These are phyloP conservation scores for Gaeumannomyces sp. DNA, from an alignment of 2,329 filamentous ascomycete species.

Conservation along the genomic window DNA sequence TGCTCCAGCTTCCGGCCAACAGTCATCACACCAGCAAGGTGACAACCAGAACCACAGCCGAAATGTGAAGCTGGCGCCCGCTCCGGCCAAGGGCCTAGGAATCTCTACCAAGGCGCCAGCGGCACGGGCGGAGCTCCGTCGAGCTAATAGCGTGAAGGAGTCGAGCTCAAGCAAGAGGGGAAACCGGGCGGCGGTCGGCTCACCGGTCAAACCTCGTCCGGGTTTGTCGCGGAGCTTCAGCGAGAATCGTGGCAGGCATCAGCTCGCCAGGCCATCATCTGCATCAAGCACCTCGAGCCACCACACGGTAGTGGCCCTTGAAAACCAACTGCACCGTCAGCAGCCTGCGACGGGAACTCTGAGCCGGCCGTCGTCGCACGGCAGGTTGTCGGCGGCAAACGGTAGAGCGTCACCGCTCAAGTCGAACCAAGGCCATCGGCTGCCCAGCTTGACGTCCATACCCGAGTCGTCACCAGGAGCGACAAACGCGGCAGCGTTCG, in stretches of 20 bases:
- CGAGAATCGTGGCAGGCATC: slow-evolving; percentile 44
- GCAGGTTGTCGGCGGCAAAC: slow-evolving; percentile 29
- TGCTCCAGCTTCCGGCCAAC: slow-evolving; percentile 12
- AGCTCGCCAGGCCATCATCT: slow-evolving; percentile 29
- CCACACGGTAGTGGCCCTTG: neutral
- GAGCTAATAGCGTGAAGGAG: slow-evolving; percentile 40
- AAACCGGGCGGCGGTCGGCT: slow-evolving; percentile 15
- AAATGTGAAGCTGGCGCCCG: neutral
- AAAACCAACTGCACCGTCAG: slow-evolving; percentile 2
- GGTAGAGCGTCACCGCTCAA: slow-evolving; percentile 50
- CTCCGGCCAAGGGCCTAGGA: slow-evolving; percentile 18
- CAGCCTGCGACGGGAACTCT: slow-evolving; percentile 13
- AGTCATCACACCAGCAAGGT: neutral
- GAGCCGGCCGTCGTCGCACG: slow-evolving; percentile 29
- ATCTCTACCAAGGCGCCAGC: slow-evolving; percentile 20
- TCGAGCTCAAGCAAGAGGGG: slow-evolving; percentile 47
- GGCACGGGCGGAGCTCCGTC: slow-evolving; percentile 33
- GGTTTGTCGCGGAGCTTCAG: slow-evolving; percentile 49
- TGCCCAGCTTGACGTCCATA: slow-evolving; percentile 50
- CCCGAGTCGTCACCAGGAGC: slow-evolving; percentile 37
- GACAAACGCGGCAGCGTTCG: slow-evolving; percentile 10
- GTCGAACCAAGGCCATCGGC: slow-evolving; percentile 38
- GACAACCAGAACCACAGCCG: neutral
- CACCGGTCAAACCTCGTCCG: slow-evolving; percentile 25
- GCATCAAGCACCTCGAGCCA: neutral